phyloP scores from a whole-genome alignment of 2,329 filamentous ascomycete species.

The Penicillium sp. region DNA sequence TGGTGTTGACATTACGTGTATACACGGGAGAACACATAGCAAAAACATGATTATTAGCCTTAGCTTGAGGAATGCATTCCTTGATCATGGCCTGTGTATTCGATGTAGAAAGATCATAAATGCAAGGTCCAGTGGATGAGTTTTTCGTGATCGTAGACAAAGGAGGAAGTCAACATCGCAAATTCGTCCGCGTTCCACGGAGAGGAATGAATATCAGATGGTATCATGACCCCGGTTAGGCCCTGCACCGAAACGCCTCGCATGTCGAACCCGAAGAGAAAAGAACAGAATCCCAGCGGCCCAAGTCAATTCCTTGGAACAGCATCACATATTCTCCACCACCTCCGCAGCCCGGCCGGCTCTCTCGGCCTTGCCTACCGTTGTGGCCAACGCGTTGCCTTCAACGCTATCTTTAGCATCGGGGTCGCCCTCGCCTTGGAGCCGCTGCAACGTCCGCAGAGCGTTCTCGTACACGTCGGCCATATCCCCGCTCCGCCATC shows the following conservation, averaged over 20 bases:
- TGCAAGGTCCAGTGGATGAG: background rate
- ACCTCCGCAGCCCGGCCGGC: constrained; percentile 46
- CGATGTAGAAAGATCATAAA: background rate
- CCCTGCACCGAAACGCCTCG: constrained; percentile 18
- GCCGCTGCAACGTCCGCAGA: constrained; percentile 38
- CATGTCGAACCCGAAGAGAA: constrained; percentile 6
- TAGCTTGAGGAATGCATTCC: constrained; percentile 5
- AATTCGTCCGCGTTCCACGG: background rate
- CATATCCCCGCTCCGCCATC: constrained; percentile 44
- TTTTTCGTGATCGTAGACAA: constrained; percentile 3
- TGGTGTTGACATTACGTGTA: constrained; percentile 13
- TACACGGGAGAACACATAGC: constrained; percentile 20
- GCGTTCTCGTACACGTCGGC: constrained; percentile 43
- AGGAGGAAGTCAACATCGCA: constrained; percentile 1
- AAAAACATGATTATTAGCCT: constrained; percentile 4
- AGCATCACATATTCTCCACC: constrained; percentile 43
- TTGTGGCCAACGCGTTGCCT: constrained; percentile 43
- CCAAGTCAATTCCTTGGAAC: constrained; percentile 1
- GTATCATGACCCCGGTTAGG: constrained; percentile 23
- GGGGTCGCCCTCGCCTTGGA: constrained; percentile 36
- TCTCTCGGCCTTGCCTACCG: constrained; percentile 48
- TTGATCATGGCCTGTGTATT: background rate
- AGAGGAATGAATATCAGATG: constrained; percentile 22
- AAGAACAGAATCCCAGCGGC: constrained; percentile 4
- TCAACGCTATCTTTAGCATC: constrained; percentile 25